These are phyloP conservation scores for Exophiala sp. DNA, from an alignment of 2,329 filamentous ascomycete genomes.

Conservation along the genomic window DNA sequence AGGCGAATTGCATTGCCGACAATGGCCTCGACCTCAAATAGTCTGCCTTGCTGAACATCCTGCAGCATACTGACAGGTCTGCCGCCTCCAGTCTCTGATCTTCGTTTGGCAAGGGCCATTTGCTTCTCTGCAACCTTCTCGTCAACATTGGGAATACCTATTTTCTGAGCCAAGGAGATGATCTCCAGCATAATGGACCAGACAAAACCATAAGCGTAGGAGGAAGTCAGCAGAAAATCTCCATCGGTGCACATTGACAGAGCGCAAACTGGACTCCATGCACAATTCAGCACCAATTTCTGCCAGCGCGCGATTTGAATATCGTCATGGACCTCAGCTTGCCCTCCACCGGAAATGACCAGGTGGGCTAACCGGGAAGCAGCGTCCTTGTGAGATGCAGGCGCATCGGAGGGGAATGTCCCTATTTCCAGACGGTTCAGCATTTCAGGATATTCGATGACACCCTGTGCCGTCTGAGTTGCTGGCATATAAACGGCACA, in stretches of 20 bases:
- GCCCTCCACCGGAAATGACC: constrained; percentile 44
- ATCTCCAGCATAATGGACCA: constrained; percentile 49
- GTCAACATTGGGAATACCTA: constrained; percentile 42
- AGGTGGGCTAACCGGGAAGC: constrained; percentile 41
- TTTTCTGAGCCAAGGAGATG: constrained; percentile 41
- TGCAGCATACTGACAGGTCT: constrained; percentile 51
- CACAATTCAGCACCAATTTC: constrained; percentile 49
- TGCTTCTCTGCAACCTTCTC: constrained; percentile 43
- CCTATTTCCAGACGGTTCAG: constrained; percentile 49
- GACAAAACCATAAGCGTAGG: constrained; percentile 37
- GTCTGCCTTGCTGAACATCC: constrained; percentile 49
- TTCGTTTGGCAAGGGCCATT: constrained; percentile 40
- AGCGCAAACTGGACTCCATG: constrained; percentile 52
- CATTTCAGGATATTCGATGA: constrained; percentile 46
- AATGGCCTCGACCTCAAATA: constrained; percentile 55
- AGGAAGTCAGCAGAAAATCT: constrained; percentile 47
- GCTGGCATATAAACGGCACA: constrained; percentile 55
- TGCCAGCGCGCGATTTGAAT: constrained; percentile 33
- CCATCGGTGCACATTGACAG: constrained; percentile 50
- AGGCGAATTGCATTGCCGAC: constrained; percentile 55
- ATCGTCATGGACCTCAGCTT: constrained; percentile 42
- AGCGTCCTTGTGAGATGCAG: constrained; percentile 30
- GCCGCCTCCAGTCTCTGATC: constrained; percentile 35
- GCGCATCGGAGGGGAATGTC: constrained; percentile 42
- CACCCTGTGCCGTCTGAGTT: constrained; percentile 48